Percentiles rank a stretch among this genome's conserved stretches.
Conservation (phyloP, 108 stramenopile genomes). For the Skeletonema tropicum region DNA sequence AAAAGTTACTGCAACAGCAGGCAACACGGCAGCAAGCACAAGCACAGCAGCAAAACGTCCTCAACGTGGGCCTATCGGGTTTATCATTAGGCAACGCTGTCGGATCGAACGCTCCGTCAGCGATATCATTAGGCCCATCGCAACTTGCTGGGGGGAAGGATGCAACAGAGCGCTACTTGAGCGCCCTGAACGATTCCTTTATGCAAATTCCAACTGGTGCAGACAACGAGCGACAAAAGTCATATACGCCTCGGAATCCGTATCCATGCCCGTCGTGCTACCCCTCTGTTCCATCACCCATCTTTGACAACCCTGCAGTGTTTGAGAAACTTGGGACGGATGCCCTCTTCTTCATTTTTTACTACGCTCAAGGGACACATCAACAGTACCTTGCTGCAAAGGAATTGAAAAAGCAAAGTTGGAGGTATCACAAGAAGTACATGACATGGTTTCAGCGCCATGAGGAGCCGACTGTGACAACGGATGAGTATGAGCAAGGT, state of each 20-base stretch:
- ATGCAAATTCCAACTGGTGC: slow-evolving; percentile 67
- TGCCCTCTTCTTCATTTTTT: slow-evolving; percentile 99
- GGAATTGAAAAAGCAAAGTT: slow-evolving; percentile 97
- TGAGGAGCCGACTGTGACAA: slow-evolving; percentile 95
- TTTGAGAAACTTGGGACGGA: slow-evolving; percentile 97
- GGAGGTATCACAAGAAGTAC: slow-evolving; percentile 99
- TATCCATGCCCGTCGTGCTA: slow-evolving; percentile 90
- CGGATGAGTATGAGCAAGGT: slow-evolving; percentile 98
- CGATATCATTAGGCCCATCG: slow-evolving; percentile 10
- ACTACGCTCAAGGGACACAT: slow-evolving; percentile 97
- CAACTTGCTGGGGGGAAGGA: slow-evolving; percentile 27
- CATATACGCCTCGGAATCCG: slow-evolving; percentile 93
- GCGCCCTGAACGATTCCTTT: slow-evolving; percentile 69
- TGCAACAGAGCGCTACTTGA: slow-evolving; percentile 43
- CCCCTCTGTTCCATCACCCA: slow-evolving; percentile 82
- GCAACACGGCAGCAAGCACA: slow-evolving; percentile 33
- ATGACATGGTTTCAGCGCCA: slow-evolving; percentile 99
- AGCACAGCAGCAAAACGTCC: slow-evolving; percentile 43
- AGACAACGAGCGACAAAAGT: slow-evolving; percentile 67
- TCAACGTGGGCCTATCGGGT: slow-evolving; percentile 70
- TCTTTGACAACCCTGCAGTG: slow-evolving; percentile 92
- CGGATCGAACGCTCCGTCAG: slow-evolving; percentile 18
- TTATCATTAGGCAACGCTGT: slow-evolving; percentile 47
- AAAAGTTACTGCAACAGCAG: slow-evolving; percentile 49
- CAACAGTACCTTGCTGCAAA: slow-evolving; percentile 98